Conservation (phyloP, 2,329 filamentous ascomycete genomes). For the Didymella glomerata region DNA sequence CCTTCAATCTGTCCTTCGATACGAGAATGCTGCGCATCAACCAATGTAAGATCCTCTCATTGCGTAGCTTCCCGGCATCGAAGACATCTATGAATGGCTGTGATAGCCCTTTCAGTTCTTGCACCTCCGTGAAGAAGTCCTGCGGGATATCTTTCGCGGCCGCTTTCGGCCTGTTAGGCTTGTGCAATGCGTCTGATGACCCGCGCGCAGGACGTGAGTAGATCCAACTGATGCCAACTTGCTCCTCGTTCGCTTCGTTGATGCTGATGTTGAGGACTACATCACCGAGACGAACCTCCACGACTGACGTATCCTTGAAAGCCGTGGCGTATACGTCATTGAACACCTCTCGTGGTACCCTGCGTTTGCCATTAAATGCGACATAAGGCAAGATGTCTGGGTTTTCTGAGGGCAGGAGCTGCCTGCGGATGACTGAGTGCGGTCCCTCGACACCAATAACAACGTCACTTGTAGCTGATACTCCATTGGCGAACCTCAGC, state of each 20-base stretch:
- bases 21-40: slow-evolving; percentile 51
- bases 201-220: slow-evolving; percentile 49
- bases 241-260: slow-evolving; percentile 31
- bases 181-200: slow-evolving; percentile 44
- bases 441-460: slow-evolving; percentile 52
- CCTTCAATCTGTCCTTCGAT: slow-evolving; percentile 29
- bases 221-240: slow-evolving; percentile 50
- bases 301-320: slow-evolving; percentile 30
- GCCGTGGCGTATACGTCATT: slow-evolving; percentile 23
- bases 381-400: slow-evolving; percentile 50
- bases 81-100: slow-evolving; percentile 48
- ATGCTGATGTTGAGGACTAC: slow-evolving; percentile 46
- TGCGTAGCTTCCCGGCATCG: slow-evolving; percentile 37
- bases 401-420: slow-evolving; percentile 32
- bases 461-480: slow-evolving; percentile 21
- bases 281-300: slow-evolving; percentile 34
- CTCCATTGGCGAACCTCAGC: slow-evolving; percentile 24
- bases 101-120: slow-evolving; percentile 31
- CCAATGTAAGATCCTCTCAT: slow-evolving; percentile 53
- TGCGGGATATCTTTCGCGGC: slow-evolving; percentile 48
- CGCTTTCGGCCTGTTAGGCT: slow-evolving; percentile 42
- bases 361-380: slow-evolving; percentile 44
- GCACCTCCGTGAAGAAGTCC: slow-evolving; percentile 49
- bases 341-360: slow-evolving; percentile 34
- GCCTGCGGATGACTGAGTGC: slow-evolving; percentile 47